These are phyloP conservation scores for Calendula officinalis DNA, from an alignment of 129 eudicot species.

Conservation along the genomic window DNA sequence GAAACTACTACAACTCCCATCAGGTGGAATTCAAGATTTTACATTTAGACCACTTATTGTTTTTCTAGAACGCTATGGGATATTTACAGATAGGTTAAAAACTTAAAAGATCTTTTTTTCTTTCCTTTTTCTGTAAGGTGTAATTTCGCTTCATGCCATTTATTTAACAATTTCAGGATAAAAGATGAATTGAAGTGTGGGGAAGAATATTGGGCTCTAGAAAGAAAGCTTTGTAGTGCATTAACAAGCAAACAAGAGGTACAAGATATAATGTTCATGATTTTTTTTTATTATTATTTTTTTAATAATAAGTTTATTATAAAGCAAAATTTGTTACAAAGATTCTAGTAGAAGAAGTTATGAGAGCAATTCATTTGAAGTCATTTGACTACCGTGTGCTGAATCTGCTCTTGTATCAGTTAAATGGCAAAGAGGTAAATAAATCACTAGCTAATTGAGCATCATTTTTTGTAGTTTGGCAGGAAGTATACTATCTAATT, in stretches of 20 bases:
- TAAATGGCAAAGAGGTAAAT: slow-evolving; percentile 75
- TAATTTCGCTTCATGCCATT: neutral
- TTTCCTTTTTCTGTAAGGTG: slow-evolving; percentile 8
- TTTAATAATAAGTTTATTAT: neutral
- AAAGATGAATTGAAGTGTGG: slow-evolving; percentile 72
- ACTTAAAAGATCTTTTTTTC: neutral
- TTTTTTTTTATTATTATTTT: neutral
- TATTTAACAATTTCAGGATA: slow-evolving; percentile 48
- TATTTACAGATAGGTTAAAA: slow-evolving; percentile 66
- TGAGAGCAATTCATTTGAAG: slow-evolving; percentile 80
- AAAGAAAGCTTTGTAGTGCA: slow-evolving; percentile 80
- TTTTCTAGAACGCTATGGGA: slow-evolving; percentile 59
- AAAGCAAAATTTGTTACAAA: slow-evolving; percentile 22
- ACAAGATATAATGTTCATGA: slow-evolving; percentile 8
- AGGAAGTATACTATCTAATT: slow-evolving; percentile 6
- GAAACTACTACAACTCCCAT: slow-evolving; percentile 48
- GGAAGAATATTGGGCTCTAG: slow-evolving; percentile 87
- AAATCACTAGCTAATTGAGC: neutral
- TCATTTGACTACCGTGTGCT: slow-evolving; percentile 90
- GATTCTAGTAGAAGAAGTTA: slow-evolving; percentile 68
- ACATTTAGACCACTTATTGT: slow-evolving; percentile 66
- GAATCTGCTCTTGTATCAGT: slow-evolving; percentile 78
- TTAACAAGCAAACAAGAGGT: slow-evolving; percentile 59
- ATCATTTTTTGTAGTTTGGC: slow-evolving; percentile 7
- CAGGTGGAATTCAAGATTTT: slow-evolving; percentile 28